phyloP scores from a whole-genome alignment of 2,329 filamentous ascomycete genomes.

The Calonectria leucothoes region DNA sequence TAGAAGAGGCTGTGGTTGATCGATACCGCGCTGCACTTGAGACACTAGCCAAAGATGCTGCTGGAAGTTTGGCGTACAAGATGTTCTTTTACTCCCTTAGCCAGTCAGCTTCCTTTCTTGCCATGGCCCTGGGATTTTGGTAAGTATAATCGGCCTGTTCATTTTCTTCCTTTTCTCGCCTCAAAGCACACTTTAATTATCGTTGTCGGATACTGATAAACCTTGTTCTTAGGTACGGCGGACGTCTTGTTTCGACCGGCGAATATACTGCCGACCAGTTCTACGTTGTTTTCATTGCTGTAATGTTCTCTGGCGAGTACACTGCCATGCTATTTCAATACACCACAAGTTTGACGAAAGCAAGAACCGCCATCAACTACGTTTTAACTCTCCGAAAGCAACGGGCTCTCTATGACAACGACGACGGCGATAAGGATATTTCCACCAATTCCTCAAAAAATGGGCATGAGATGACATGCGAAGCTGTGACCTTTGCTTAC shows the following conservation, averaged over 20 bases:
- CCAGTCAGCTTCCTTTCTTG: constrained; percentile 53
- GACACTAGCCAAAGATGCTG: constrained; percentile 45
- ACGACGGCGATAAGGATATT: constrained; percentile 30
- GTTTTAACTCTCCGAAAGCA: constrained; percentile 55
- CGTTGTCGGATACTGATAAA: neutral
- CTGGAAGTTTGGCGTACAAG: constrained; percentile 48
- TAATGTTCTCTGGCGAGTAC: constrained; percentile 59
- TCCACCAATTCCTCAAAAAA: constrained; percentile 21
- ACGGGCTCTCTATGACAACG: constrained; percentile 45
- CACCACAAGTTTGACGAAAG: constrained; percentile 64
- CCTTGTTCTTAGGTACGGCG: constrained; percentile 47
- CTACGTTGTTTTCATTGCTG: constrained; percentile 63
- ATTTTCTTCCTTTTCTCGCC: neutral
- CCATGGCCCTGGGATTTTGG: constrained; percentile 55
- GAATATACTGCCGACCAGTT: constrained; percentile 61
- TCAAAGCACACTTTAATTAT: neutral
- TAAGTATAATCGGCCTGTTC: constrained; percentile 29
- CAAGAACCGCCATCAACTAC: constrained; percentile 60
- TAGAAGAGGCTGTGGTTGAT: constrained; percentile 55
- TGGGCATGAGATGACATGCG: constrained; percentile 57
- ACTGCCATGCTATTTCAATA: constrained; percentile 58
- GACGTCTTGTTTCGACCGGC: constrained; percentile 53
- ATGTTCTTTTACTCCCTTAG: constrained; percentile 56
- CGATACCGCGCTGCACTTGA: constrained; percentile 48
- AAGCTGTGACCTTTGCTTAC: constrained; percentile 68